A percentile compares a stretch with the other conserved stretches of the same genome.
These are phyloP conservation scores for Didymella pinodella DNA, from an alignment of 2,329 filamentous ascomycete species.

Conservation along the genomic window DNA sequence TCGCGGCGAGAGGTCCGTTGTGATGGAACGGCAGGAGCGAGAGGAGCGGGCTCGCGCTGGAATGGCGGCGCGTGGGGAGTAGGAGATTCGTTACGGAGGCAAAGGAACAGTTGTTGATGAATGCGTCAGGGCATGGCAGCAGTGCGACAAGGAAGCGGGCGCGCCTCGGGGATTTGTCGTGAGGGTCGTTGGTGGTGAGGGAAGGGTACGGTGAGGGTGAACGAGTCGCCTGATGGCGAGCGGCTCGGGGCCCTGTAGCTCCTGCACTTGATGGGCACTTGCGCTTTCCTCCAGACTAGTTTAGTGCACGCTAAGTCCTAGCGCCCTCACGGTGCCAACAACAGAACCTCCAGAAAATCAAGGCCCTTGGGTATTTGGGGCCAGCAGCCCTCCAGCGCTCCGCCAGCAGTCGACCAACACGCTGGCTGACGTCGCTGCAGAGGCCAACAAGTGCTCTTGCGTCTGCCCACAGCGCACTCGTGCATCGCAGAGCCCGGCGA, in stretches of 20 bases:
- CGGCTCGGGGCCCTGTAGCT: conserved; percentile 5
- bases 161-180: conserved; percentile 34
- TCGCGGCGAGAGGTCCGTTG: conserved; percentile 26
- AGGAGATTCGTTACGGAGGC: conserved; percentile 26
- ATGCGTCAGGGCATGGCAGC: conserved; percentile 35
- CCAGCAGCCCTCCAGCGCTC: neutral
- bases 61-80: conserved; percentile 14
- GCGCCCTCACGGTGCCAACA: conserved; percentile 3
- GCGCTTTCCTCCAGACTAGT: conserved; percentile 2
- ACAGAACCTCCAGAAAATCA: conserved; percentile 8
- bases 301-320: conserved; percentile 6
- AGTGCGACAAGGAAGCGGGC: conserved; percentile 34
- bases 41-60: conserved; percentile 27
- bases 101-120: conserved; percentile 37
- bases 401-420: conserved; percentile 6
- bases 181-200: conserved; percentile 31
- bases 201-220: conserved; percentile 13
- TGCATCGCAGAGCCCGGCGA: neutral
- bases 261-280: neutral
- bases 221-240: conserved; percentile 14
- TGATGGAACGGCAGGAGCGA: conserved; percentile 30
- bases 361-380: neutral
- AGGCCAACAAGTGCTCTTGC: conserved; percentile 9
- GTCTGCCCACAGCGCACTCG: conserved; percentile 4
- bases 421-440: conserved; percentile 5